Conservation (phyloP, 2,329 filamentous ascomycete genomes). For the Ophiostoma montium region DNA sequence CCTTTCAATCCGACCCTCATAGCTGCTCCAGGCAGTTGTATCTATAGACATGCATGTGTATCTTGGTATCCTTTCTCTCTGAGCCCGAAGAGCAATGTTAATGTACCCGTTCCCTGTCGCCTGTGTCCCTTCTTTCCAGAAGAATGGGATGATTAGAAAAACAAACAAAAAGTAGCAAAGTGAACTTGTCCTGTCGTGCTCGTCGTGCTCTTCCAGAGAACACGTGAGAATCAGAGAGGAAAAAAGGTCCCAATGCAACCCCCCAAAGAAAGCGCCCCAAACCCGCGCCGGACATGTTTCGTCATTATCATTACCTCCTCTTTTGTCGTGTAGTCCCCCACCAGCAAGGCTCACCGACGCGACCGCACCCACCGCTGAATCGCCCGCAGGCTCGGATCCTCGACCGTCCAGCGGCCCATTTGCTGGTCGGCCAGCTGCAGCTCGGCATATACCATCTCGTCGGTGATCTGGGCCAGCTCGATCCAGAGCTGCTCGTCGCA, state of each 20-base stretch:
- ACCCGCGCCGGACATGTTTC: neutral
- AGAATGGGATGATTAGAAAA: neutral
- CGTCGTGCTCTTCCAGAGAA: no score
- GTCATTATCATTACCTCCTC: neutral
- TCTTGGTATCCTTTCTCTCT: neutral
- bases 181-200: no score
- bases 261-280: neutral
- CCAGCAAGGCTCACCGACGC: conserved; percentile 19
- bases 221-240: no score
- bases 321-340: neutral
- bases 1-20: no score
- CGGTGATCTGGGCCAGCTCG: conserved; percentile 42
- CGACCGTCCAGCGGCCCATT: conserved; percentile 47
- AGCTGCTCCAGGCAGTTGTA: neutral
- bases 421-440: conserved; percentile 37
- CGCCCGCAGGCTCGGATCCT: conserved; percentile 43
- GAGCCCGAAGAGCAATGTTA: neutral
- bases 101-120: neutral
- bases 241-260: no score
- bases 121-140: neutral
- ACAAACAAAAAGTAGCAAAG: neutral
- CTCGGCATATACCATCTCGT: conserved; percentile 43
- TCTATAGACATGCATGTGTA: neutral
- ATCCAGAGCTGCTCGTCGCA: conserved; percentile 42
- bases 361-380: conserved; percentile 45